phyloP scores from a whole-genome alignment of 208 protist genomes.

The Leishmania lainsoni region DNA sequence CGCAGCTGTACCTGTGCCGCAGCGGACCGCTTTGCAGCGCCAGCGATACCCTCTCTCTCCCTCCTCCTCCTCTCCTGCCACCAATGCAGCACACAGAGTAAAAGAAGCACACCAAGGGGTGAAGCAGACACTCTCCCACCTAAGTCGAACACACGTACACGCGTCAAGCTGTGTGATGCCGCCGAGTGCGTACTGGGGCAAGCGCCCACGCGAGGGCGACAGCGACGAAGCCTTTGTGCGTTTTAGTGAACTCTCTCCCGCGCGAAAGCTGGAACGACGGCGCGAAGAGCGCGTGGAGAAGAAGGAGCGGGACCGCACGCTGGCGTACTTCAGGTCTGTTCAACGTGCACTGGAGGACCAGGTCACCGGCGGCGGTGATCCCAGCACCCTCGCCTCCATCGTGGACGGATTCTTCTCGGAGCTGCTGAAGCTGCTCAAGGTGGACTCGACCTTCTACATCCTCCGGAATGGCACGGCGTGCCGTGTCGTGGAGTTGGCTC shows the following conservation, averaged over 20 bases:
- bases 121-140: not conserved
- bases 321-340: constrained; percentile 86
- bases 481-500: constrained; percentile 81
- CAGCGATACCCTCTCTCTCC: not conserved
- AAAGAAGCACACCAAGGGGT: not conserved
- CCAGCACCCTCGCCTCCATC: constrained; percentile 54
- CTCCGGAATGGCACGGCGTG: constrained; percentile 83
- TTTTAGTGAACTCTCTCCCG: constrained; percentile 76
- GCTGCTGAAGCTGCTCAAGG: constrained; percentile 80
- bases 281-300: constrained; percentile 82
- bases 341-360: constrained; percentile 73
- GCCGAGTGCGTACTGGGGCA: constrained; percentile 46
- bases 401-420: constrained; percentile 91
- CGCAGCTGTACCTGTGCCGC: not conserved
- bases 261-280: constrained; percentile 66
- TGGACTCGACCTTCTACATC: constrained; percentile 72
- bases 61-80: not conserved
- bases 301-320: constrained; percentile 85
- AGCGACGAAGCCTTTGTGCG: constrained; percentile 47
- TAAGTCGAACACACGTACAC: constrained; percentile 2
- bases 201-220: constrained; percentile 48
- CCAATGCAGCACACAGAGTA: not conserved
- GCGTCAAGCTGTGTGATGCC: constrained; percentile 10
- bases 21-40: not conserved
- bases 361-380: constrained; percentile 54